Evolutionary conservation across 257 asterid genomes (phyloP), one percentile per base, ranked within the genome.

Genomic region (Gentiana macrophylla): DNA sequence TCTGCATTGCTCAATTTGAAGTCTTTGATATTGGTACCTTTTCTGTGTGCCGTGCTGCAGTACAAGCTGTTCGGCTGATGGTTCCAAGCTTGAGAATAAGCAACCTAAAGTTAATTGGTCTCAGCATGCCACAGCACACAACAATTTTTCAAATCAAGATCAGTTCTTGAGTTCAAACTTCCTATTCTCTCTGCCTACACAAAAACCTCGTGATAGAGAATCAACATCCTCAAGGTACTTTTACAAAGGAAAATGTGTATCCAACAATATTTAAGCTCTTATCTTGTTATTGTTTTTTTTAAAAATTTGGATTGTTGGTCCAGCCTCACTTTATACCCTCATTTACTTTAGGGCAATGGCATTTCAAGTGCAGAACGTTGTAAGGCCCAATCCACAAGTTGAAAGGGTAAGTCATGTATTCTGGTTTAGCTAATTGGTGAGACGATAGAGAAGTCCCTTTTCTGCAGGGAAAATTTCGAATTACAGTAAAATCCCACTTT

Each of bases 151-250:
- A 58, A 60, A 61, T 52, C 95, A 84, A 64, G 80, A 80, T 57
- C 83, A 83, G 57, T 78, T 80, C 50, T 76, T 87, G 80, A 77
- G 71, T 70, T 67, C 81, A 32, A 85, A 74, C 49, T 76, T 91
- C 72, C 78, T 83, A 15, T 84, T 71, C 71, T 91, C 96, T 11
- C 70, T 91, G 73, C 37, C 87, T 53, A 53, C 75, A 58, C 98
- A 91, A 50, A 87, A 74, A 65, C 85, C 87, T 57, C 80, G 49
- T 52, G 49, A 35, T 47, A 78, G 60, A 63, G 83, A 68, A 61
- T 72, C 75, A 62, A 79, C 59, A 67, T 50, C 62, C 62, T 36
- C 78, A 48, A 79, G 96, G 98, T 91, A 72, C 61, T 41, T 53
- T 63, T 43, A 62, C n/a, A 32, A 37, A 13, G 46, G 34, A 12